A percentile compares a stretch with the other conserved stretches of the same genome.
Conservation (phyloP, 2,329 filamentous ascomycete genomes). For the Zymoseptoria pseudotritici region DNA sequence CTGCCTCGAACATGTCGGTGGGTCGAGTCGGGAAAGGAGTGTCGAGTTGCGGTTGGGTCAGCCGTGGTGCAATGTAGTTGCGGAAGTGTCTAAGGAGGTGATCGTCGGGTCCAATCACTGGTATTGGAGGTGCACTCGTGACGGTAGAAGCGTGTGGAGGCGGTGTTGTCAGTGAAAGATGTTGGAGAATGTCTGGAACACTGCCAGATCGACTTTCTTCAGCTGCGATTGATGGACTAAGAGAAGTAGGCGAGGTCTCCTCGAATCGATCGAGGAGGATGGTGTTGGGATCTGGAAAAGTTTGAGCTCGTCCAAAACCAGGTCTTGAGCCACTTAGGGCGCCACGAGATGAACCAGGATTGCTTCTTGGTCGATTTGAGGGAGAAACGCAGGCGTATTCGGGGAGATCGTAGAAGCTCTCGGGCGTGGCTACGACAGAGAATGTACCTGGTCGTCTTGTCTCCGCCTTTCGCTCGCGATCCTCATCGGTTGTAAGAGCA, state of each 20-base stretch:
- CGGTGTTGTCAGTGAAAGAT: slow-evolving; percentile 18
- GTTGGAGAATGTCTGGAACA: slow-evolving; percentile 18
- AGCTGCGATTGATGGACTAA: slow-evolving; percentile 1
- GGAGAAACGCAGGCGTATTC: slow-evolving; percentile 38
- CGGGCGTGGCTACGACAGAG: slow-evolving; percentile 48
- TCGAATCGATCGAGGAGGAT: slow-evolving; percentile 46
- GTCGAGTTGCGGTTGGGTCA: slow-evolving; percentile 17
- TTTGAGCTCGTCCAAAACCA: background rate
- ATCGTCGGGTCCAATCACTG: slow-evolving; percentile 12
- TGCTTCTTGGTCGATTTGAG: slow-evolving; percentile 26
- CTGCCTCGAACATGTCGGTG: slow-evolving; percentile 22
- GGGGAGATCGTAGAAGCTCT: slow-evolving; percentile 46
- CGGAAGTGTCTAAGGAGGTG: slow-evolving; percentile 22
- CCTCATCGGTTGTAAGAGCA: slow-evolving; percentile 48
- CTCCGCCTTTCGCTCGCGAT: slow-evolving; percentile 51
- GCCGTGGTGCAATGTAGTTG: slow-evolving; percentile 20
- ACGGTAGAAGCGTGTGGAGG: slow-evolving; percentile 10
- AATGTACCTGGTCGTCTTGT: slow-evolving; percentile 47
- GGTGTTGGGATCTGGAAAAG: slow-evolving; percentile 38
- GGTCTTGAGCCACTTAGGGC: slow-evolving; percentile 7
- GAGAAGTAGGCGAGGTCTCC: slow-evolving; percentile 27
- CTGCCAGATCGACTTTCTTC: slow-evolving; percentile 7
- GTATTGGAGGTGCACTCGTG: slow-evolving; percentile 8
- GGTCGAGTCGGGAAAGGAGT: slow-evolving; percentile 15
- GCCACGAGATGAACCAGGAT: slow-evolving; percentile 13